Conservation (phyloP, 148 eudicot species). For the Persicaria maculosa region DNA sequence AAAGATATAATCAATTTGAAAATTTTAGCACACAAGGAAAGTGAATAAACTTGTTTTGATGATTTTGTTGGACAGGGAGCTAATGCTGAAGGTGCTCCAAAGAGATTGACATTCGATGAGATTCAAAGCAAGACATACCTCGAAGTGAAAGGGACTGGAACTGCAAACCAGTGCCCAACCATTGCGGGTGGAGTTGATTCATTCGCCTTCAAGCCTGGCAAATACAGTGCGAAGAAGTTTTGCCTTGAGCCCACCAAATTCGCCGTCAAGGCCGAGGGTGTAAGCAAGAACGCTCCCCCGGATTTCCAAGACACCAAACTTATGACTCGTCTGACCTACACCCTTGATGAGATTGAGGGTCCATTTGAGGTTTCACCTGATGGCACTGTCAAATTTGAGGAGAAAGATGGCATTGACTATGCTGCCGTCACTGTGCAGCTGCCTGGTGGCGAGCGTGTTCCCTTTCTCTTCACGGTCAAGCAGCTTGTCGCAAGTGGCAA, state of each 20-base stretch:
- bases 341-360: constrained; percentile 93
- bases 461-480: constrained; percentile 86
- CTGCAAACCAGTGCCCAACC: constrained; percentile 98
- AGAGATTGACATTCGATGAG: constrained; percentile 80
- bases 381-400: constrained; percentile 81
- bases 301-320: constrained; percentile 96
- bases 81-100: constrained; percentile 71
- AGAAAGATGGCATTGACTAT: constrained; percentile 94
- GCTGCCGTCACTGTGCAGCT: constrained; percentile 97
- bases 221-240: constrained; percentile 83
- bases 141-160: constrained; percentile 92
- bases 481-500: constrained; percentile 95
- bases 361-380: constrained; percentile 78
- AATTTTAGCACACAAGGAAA: no score
- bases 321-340: constrained; percentile 94
- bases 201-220: constrained; percentile 77
- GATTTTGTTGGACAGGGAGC: constrained; percentile 51
- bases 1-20: no score
- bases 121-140: constrained; percentile 92
- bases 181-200: constrained; percentile 53
- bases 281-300: constrained; percentile 67
- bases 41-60: background rate
- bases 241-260: constrained; percentile 94
- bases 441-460: constrained; percentile 96
- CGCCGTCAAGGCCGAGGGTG: constrained; percentile 80